A percentile compares a stretch with the other conserved stretches of the same genome.
Evolutionary conservation across 805 yeast genomes (phyloP).

Genomic region (Yamadazyma akitaensis): DNA sequence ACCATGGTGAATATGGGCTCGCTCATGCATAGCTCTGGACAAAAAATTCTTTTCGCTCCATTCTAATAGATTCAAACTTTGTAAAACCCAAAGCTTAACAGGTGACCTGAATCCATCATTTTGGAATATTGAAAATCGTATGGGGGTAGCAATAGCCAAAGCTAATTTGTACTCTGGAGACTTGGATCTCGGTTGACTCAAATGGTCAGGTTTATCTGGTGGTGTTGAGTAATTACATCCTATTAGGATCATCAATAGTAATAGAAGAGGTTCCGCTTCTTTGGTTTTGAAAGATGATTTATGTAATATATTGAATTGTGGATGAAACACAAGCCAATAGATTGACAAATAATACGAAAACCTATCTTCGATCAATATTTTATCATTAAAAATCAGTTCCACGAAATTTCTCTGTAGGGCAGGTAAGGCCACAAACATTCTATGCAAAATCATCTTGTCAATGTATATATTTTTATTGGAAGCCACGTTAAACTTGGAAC

Average conservation of each 20-base stretch:
- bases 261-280: constrained; percentile 45
- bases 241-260: constrained; percentile 53
- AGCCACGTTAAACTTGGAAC: constrained; percentile 19
- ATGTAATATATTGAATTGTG: constrained; percentile 58
- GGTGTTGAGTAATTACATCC: constrained; percentile 47
- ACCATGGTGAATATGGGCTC: constrained; percentile 85
- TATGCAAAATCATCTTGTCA: constrained; percentile 34
- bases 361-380: constrained; percentile 24
- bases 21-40: constrained; percentile 66
- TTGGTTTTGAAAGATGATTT: constrained; percentile 54
- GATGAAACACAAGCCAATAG: constrained; percentile 61
- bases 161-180: constrained; percentile 43
- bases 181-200: constrained; percentile 15
- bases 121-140: constrained; percentile 68
- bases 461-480: constrained; percentile 36
- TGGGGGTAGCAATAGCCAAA: constrained; percentile 48
- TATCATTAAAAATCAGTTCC: constrained; percentile 24
- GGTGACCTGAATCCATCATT: constrained; percentile 75
- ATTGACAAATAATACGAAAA: constrained; percentile 34
- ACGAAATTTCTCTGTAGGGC: constrained; percentile 23
- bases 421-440: constrained; percentile 29
- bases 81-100: constrained; percentile 71
- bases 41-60: constrained; percentile 75
- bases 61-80: constrained; percentile 69
- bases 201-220: constrained; percentile 8